Percentiles rank a stretch among this genome's conserved stretches.
phyloP scores from a whole-genome alignment of 805 yeast species.

The Lipomyces mesembrius region DNA sequence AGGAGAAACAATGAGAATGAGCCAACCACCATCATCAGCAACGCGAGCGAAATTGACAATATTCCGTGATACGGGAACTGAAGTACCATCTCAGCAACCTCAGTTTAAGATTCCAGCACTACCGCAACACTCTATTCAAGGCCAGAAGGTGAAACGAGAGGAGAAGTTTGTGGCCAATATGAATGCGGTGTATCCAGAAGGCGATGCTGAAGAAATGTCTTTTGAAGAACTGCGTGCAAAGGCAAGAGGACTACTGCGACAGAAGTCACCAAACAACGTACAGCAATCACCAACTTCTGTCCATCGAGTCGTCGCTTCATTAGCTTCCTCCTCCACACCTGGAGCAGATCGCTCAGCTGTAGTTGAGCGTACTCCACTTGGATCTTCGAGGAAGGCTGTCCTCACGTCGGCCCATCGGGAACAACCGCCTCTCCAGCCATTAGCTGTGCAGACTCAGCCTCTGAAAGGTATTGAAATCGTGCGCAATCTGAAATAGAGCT shows the following conservation, averaged over 20 bases:
- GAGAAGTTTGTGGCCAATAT: constrained; percentile 39
- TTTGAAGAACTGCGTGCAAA: constrained; percentile 67
- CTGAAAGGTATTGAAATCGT: constrained; percentile 48
- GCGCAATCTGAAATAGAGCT: not conserved
- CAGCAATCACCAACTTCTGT: not conserved
- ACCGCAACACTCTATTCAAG: not conserved
- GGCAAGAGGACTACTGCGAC: constrained; percentile 47
- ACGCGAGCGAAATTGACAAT: constrained; percentile 31
- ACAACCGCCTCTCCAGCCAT: not conserved
- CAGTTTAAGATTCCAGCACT: constrained; percentile 19
- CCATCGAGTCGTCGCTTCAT: not conserved
- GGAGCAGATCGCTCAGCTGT: not conserved
- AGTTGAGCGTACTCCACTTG: not conserved
- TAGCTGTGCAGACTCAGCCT: constrained; percentile 47
- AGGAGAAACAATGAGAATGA: constrained; percentile 55
- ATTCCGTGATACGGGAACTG: constrained; percentile 29
- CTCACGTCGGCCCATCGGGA: not conserved
- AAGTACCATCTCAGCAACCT: constrained; percentile 24
- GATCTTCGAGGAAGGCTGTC: not conserved
- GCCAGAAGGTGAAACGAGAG: constrained; percentile 31
- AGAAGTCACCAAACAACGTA: not conserved
- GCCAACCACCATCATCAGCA: constrained; percentile 20
- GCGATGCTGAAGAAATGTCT: constrained; percentile 57
- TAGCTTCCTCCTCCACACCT: not conserved
- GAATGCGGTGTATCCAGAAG: constrained; percentile 38